phyloP scores from a whole-genome alignment of 441 rosid species.

The Kokia cookei region DNA sequence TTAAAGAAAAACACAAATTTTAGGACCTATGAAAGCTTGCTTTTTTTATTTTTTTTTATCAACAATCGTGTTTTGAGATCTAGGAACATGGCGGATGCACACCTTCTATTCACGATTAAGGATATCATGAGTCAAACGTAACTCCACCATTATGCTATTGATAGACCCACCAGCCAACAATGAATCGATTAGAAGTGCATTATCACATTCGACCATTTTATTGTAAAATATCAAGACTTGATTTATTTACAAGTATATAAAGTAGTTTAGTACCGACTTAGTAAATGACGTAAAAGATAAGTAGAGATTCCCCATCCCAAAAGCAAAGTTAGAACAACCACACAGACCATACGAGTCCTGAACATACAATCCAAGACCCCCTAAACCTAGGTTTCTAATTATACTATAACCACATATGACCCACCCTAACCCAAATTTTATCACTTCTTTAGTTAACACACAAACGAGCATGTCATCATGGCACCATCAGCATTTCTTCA shows the following conservation, averaged over 20 bases:
- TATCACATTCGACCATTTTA: too few species aligned
- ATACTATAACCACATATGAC: neutral
- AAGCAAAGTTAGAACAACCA: neutral
- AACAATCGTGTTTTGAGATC: too few species aligned
- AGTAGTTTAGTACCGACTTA: neutral
- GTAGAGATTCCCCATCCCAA: neutral
- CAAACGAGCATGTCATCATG: neutral
- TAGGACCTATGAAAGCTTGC: too few species aligned
- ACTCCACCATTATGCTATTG: too few species aligned
- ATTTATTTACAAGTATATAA: neutral
- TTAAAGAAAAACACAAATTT: too few species aligned
- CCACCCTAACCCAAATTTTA: neutral
- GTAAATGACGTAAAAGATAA: neutral
- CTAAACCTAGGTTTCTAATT: neutral
- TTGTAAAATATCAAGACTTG: neutral
- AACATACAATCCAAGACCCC: neutral
- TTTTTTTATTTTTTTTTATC: too few species aligned
- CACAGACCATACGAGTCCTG: neutral
- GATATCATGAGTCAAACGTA: too few species aligned
- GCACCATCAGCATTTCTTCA: neutral
- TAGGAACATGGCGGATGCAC: too few species aligned
- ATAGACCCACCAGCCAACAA: too few species aligned
- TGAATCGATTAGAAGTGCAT: too few species aligned
- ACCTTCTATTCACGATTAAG: too few species aligned
- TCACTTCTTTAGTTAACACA: neutral